Evolutionary conservation across 306 rosid genomes (phyloP).

Genomic region (Argentina anserina): DNA sequence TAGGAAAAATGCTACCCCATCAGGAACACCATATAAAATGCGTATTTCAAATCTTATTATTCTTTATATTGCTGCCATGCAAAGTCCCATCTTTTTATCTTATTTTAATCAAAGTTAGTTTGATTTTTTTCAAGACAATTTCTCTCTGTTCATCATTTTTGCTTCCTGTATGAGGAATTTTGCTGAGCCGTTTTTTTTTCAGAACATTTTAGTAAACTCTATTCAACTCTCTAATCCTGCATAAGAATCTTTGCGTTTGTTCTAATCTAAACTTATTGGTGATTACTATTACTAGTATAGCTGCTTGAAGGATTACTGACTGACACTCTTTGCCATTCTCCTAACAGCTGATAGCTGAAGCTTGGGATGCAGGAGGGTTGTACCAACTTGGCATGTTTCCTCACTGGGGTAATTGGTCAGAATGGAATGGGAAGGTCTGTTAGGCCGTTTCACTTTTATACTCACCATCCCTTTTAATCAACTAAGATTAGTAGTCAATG

Average conservation of each 20-base stretch:
- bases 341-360: constrained; percentile 89
- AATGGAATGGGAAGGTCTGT: constrained; percentile 99
- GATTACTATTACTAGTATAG: background rate
- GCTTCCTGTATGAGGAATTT: background rate
- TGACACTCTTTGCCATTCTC: constrained; percentile 23
- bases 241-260: background rate
- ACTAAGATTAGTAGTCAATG: background rate
- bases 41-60: background rate
- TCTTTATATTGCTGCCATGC: background rate
- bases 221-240: background rate
- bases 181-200: background rate
- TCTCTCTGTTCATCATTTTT: background rate
- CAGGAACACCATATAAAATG: background rate
- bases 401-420: constrained; percentile 97
- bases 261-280: background rate
- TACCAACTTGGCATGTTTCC: constrained; percentile 98
- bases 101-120: background rate
- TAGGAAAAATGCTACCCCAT: background rate
- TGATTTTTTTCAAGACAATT: background rate
- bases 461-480: constrained; percentile 10
- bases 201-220: background rate
- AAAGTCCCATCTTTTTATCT: background rate
- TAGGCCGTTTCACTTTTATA: constrained; percentile 20
- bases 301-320: constrained; percentile 3
- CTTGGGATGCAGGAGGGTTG: constrained; percentile 97